phyloP scores from a whole-genome alignment of 2,329 filamentous ascomycete species.

The Colletotrichum orbiculare region DNA sequence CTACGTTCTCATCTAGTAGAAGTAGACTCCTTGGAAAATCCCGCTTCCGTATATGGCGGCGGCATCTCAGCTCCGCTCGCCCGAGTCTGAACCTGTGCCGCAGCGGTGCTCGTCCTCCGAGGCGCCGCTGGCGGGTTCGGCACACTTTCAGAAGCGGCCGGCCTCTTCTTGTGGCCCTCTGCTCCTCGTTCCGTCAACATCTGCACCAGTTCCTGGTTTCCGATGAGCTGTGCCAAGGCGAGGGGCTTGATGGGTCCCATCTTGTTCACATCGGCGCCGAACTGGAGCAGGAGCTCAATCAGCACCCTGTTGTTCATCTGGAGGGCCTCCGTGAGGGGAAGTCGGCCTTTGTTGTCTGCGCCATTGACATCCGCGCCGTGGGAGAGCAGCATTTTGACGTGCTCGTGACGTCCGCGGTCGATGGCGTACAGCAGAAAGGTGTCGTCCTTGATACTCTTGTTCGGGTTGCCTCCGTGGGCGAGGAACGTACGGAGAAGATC shows the following conservation, averaged over 20 bases:
- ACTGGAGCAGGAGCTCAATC: constrained; percentile 33
- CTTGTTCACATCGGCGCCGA: constrained; percentile 37
- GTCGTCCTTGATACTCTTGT: constrained; percentile 30
- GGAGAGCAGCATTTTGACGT: constrained; percentile 43
- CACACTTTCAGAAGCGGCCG: too few species aligned
- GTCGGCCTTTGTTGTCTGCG: constrained; percentile 29
- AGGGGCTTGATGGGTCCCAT: constrained; percentile 25
- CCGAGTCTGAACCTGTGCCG: too few species aligned
- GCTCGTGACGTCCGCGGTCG: constrained; percentile 39
- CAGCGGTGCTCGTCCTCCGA: too few species aligned
- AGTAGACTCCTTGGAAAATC: too few species aligned
- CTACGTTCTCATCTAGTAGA: too few species aligned
- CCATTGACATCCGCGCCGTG: constrained; percentile 48
- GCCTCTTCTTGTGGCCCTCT: constrained; percentile 6
- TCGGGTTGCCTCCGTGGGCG: constrained; percentile 35
- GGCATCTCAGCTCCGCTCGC: too few species aligned
- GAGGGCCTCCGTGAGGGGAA: constrained; percentile 40
- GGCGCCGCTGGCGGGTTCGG: too few species aligned
- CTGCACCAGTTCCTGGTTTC: constrained; percentile 24
- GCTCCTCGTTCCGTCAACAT: constrained; percentile 29
- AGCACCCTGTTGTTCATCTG: constrained; percentile 35
- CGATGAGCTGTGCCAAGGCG: constrained; percentile 19
- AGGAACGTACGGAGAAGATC: constrained; percentile 34
- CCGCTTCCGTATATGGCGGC: too few species aligned
- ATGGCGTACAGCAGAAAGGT: constrained; percentile 47